Percentiles rank a stretch among this genome's conserved stretches.
Conservation (phyloP, 2,329 filamentous ascomycete species). For the Cladosporium sp. region DNA sequence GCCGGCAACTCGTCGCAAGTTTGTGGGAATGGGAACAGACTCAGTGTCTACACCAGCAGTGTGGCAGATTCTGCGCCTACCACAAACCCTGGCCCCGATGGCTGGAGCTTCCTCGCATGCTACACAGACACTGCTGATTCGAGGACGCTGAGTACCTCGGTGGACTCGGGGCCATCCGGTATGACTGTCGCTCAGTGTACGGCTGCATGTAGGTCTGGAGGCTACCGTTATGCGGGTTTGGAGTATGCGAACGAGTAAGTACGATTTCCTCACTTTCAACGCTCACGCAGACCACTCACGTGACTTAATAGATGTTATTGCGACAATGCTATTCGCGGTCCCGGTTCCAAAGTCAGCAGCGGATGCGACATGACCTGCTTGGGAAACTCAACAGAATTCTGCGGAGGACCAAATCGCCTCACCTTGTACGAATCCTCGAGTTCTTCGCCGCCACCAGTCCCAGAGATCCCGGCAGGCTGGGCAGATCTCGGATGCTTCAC, state of each 20-base stretch:
- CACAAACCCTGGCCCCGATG: constrained; percentile 5
- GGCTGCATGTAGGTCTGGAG: constrained; percentile 51
- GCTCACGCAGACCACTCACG: background rate
- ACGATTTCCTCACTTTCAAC: constrained; percentile 19
- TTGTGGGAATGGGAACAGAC: constrained; percentile 21
- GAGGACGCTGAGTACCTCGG: constrained; percentile 6
- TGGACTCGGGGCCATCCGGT: constrained; percentile 27
- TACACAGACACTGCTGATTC: constrained; percentile 3
- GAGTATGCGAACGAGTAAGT: constrained; percentile 54
- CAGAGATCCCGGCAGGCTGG: constrained; percentile 22
- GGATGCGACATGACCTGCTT: constrained; percentile 16
- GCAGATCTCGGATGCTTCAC: constrained; percentile 29
- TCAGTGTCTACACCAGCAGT: constrained; percentile 22
- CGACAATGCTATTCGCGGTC: constrained; percentile 25
- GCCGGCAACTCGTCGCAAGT: constrained; percentile 20
- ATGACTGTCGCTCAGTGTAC: constrained; percentile 61
- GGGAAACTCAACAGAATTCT: constrained; percentile 17
- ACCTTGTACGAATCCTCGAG: constrained; percentile 42
- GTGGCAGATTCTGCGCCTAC: constrained; percentile 17
- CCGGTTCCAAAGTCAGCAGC: background rate
- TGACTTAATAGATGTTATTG: constrained; percentile 53
- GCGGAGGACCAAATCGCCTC: constrained; percentile 38
- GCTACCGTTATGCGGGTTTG: constrained; percentile 56
- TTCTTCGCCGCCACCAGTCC: background rate
- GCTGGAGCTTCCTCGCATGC: constrained; percentile 6